These are phyloP conservation scores for Podosphaera aphanis DNA, from an alignment of 2,329 filamentous ascomycete genomes.

Conservation along the genomic window DNA sequence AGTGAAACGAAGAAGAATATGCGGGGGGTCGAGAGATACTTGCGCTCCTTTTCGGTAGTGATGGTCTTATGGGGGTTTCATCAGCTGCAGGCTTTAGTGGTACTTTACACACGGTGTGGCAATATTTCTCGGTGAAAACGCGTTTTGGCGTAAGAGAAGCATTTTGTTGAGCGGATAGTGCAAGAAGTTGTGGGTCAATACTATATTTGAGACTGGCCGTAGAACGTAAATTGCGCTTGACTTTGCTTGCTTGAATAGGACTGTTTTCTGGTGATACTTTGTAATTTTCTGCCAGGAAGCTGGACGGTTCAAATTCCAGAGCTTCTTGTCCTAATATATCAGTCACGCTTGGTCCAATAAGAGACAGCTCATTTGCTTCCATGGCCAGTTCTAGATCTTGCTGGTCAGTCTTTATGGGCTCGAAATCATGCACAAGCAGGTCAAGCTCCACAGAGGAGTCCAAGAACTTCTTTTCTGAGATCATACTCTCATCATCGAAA, in stretches of 20 bases:
- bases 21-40: slow-evolving; percentile 21
- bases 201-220: slow-evolving; percentile 38
- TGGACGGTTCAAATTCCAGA: background rate
- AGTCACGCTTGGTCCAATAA: slow-evolving; percentile 21
- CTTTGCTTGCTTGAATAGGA: background rate
- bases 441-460: background rate
- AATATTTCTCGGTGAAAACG: slow-evolving; percentile 19
- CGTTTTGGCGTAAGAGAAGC: slow-evolving; percentile 10
- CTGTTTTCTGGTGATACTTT: background rate
- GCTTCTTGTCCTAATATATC: slow-evolving; percentile 3
- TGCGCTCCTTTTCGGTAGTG: slow-evolving; percentile 20
- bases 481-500: slow-evolving; percentile 30
- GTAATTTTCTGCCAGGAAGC: background rate
- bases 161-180: slow-evolving; percentile 2
- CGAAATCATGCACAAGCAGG: slow-evolving; percentile 17
- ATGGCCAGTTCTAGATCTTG: slow-evolving; percentile 34
- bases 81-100: slow-evolving; percentile 44
- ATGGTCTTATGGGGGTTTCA: slow-evolving; percentile 19
- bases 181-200: slow-evolving; percentile 24
- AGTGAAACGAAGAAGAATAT: slow-evolving; percentile 21
- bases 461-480: background rate
- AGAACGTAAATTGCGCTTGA: slow-evolving; percentile 25
- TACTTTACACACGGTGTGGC: slow-evolving; percentile 56
- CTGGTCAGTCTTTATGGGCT: slow-evolving; percentile 25
- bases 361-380: slow-evolving; percentile 36